Base-by-base conservation (phyloP, 2,329 filamentous ascomycete species). In the Aspergillus fischeri region DNA sequence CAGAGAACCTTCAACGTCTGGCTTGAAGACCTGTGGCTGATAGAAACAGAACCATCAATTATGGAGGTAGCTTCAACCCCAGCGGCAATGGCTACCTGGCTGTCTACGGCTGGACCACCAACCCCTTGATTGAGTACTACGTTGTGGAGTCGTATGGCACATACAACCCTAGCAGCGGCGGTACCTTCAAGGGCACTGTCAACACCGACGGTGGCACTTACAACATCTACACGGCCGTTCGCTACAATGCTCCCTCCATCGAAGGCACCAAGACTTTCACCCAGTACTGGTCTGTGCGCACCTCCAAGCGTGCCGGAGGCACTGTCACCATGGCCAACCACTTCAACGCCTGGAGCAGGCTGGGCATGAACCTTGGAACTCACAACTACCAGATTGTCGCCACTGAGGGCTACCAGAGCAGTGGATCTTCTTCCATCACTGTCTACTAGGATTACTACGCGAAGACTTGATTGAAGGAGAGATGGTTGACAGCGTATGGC, bases 251-350 rank as follows among this genome's bases (percentile, higher is more conserved):
- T 38, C 74, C 77, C 4, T 77, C 74, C 0, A 76, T 78, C 42
- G 52, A 63, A 1, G 75, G 75, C 6, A 76, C 73, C 9, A 60
- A 65, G 1, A 79, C 75, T 5, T 79, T 78, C 59, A 65, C 68
- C 25, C 76, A 79, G 64, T 78, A 74, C 61, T 77, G 72, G 70
- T 77, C 74, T 17, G 69, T 79, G 35, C 71, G 77, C 6, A 66
- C 63, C 14, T 65, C 28, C 45, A 73, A 72, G 59, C 72, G 75
- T 2, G 62, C 61, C 7, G 66, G 67, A 14, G 74, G 74, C 8
- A 71, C 69, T 1, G 71, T 76, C 14, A 75, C 68, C 1, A 72
- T 67, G 5, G 62, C 58, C 6, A 75, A 75, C 52, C 73, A 75
- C 53, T 75, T 75, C 58, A 65, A 70, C 35, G 73, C 71, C 0